phyloP scores from a whole-genome alignment of 768 basidiomycete species.

The Podaxis pistillaris region DNA sequence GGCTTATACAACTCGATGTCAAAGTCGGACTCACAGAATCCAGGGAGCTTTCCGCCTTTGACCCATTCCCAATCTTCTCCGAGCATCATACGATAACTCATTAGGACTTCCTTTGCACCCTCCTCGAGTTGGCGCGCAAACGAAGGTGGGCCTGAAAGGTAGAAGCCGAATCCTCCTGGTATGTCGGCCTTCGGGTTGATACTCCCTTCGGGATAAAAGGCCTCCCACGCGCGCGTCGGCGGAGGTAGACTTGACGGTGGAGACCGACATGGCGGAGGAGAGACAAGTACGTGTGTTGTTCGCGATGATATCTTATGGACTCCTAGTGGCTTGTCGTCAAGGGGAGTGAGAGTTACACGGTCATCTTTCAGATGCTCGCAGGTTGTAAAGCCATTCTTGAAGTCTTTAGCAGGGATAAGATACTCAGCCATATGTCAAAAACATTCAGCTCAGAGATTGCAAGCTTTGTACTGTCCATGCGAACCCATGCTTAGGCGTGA shows the following conservation, averaged over 20 bases:
- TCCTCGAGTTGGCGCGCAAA: slow-evolving; percentile 37
- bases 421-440: slow-evolving; percentile 1
- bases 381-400: slow-evolving; percentile 43
- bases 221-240: slow-evolving; percentile 53
- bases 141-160: slow-evolving; percentile 51
- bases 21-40: slow-evolving; percentile 50
- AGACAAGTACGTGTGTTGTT: slow-evolving; percentile 33
- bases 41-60: slow-evolving; percentile 79
- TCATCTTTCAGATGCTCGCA: slow-evolving; percentile 23
- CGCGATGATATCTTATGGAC: slow-evolving; percentile 45
- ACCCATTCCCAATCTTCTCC: slow-evolving; percentile 61
- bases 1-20: neutral
- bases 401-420: slow-evolving; percentile 26
- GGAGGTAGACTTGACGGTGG: slow-evolving; percentile 9
- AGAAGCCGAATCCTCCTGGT: slow-evolving; percentile 71
- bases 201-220: slow-evolving; percentile 57
- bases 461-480: neutral
- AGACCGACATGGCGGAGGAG: slow-evolving; percentile 17
- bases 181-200: slow-evolving; percentile 52
- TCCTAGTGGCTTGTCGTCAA: slow-evolving; percentile 44
- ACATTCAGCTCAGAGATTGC: neutral
- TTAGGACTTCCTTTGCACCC: slow-evolving; percentile 49
- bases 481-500: no score
- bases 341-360: slow-evolving; percentile 26
- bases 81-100: slow-evolving; percentile 69